phyloP scores from a whole-genome alignment of 208 protist genomes.

The Trypanosoma scelopori region DNA sequence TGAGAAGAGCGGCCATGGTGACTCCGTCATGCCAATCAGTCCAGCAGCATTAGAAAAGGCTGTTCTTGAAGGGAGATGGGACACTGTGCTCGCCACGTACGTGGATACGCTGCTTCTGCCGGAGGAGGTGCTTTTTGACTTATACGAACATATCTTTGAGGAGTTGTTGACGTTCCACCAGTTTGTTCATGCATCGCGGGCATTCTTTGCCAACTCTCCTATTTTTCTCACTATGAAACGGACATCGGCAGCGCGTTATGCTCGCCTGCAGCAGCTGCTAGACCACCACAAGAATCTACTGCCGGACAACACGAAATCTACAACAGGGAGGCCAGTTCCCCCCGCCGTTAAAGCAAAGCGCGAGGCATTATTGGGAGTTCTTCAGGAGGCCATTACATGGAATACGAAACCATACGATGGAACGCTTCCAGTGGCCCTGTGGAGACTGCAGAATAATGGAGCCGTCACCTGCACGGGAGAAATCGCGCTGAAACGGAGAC shows the following conservation, averaged over 20 bases:
- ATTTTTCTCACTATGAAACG: slow-evolving; percentile 60
- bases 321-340: slow-evolving; percentile 19
- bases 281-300: slow-evolving; percentile 33
- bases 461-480: not conserved
- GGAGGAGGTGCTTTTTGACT: slow-evolving; percentile 51
- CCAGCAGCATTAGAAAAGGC: slow-evolving; percentile 36
- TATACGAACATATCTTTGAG: slow-evolving; percentile 84
- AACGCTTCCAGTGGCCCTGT: slow-evolving; percentile 43
- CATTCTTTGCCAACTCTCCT: slow-evolving; percentile 76
- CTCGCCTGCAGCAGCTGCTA: slow-evolving; percentile 62
- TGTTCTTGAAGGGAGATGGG: slow-evolving; percentile 77
- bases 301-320: slow-evolving; percentile 17
- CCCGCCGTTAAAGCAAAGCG: slow-evolving; percentile 34
- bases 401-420: slow-evolving; percentile 50
- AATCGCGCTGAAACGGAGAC: not conserved
- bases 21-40: slow-evolving; percentile 19
- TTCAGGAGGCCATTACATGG: slow-evolving; percentile 57
- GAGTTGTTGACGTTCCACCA: slow-evolving; percentile 72
- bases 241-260: slow-evolving; percentile 51
- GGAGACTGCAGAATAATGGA: slow-evolving; percentile 10
- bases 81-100: slow-evolving; percentile 66
- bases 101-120: slow-evolving; percentile 65
- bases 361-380: slow-evolving; percentile 39
- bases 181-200: slow-evolving; percentile 56
- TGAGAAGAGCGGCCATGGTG: not conserved